Evolutionary conservation across 257 asterid genomes (phyloP).

Genomic region (Solanum acaule): DNA sequence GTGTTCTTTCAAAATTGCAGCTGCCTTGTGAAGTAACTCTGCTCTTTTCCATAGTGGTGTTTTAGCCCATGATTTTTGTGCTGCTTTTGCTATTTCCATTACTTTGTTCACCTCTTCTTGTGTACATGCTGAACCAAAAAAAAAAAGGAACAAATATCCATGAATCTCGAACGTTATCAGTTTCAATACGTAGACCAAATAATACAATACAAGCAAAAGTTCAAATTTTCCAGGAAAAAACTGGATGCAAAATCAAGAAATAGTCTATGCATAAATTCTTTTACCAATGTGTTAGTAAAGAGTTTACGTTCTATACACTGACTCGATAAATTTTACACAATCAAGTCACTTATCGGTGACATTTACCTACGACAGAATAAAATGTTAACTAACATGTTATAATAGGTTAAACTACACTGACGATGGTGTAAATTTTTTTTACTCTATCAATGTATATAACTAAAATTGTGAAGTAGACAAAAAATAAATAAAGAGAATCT

Average conservation of each 20-base stretch:
- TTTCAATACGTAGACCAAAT: not conserved
- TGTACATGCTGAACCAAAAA: conserved; percentile 50
- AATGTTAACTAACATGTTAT: not conserved
- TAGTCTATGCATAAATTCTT: too few species aligned
- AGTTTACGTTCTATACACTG: too few species aligned
- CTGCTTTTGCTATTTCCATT: conserved; percentile 66
- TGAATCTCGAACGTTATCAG: too few species aligned
- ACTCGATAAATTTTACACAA: not conserved
- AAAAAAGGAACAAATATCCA: too few species aligned
- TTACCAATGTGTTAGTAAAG: not conserved
- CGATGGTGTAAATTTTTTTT: not conserved
- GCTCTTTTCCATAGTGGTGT: conserved; percentile 97
- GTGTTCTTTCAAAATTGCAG: conserved; percentile 86
- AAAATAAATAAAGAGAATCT: not conserved
- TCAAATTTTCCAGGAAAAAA: too few species aligned
- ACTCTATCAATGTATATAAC: not conserved
- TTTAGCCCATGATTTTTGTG: conserved; percentile 82
- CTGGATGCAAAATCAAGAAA: not conserved
- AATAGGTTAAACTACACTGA: not conserved
- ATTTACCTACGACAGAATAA: not conserved
- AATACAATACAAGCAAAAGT: not conserved
- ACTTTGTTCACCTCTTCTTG: conserved; percentile 94
- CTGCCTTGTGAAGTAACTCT: conserved; percentile 96
- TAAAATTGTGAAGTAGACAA: not conserved
- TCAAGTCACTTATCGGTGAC: not conserved